phyloP scores from a whole-genome alignment of 441 rosid species.

The Adansonia rubrostipa region DNA sequence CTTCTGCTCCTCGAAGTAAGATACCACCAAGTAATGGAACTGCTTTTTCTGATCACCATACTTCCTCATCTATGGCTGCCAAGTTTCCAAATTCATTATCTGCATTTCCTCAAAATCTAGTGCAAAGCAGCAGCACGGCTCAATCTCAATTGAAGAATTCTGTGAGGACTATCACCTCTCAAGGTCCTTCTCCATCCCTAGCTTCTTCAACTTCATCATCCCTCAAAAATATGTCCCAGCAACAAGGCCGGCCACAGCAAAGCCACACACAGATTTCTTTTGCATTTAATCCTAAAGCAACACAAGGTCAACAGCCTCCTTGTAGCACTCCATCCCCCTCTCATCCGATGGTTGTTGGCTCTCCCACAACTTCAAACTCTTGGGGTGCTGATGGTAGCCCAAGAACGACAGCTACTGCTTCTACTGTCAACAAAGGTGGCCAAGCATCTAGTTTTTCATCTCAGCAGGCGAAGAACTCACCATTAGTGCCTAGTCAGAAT shows the following conservation, averaged over 20 bases:
- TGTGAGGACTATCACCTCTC: constrained; percentile 55
- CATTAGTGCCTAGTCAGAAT: constrained; percentile 52
- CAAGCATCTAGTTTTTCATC: constrained; percentile 68
- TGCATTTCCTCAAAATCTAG: constrained; percentile 71
- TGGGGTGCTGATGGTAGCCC: constrained; percentile 93
- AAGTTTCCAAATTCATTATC: constrained; percentile 64
- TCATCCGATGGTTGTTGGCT: constrained; percentile 70
- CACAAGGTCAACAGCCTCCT: constrained; percentile 63
- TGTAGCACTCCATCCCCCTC: constrained; percentile 60
- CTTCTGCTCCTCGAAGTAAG: constrained; percentile 73
- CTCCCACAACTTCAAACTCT: constrained; percentile 84
- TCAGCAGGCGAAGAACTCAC: constrained; percentile 68
- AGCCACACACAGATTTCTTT: constrained; percentile 80
- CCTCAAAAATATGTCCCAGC: constrained; percentile 60
- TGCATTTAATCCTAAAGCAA: constrained; percentile 66
- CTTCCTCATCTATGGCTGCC: constrained; percentile 53
- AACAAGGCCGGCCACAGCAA: constrained; percentile 73
- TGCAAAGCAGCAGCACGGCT: constrained; percentile 61
- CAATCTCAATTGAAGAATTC: constrained; percentile 90
- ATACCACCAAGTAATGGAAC: constrained; percentile 62
- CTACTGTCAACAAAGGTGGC: constrained; percentile 67
- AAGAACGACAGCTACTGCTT: constrained; percentile 63
- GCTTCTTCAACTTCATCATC: constrained; percentile 60
- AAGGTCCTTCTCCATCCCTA: constrained; percentile 61
- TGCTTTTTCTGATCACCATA: constrained; percentile 67